Conservation (phyloP, 2,329 filamentous ascomycete genomes). For the Blumeria graminis region DNA sequence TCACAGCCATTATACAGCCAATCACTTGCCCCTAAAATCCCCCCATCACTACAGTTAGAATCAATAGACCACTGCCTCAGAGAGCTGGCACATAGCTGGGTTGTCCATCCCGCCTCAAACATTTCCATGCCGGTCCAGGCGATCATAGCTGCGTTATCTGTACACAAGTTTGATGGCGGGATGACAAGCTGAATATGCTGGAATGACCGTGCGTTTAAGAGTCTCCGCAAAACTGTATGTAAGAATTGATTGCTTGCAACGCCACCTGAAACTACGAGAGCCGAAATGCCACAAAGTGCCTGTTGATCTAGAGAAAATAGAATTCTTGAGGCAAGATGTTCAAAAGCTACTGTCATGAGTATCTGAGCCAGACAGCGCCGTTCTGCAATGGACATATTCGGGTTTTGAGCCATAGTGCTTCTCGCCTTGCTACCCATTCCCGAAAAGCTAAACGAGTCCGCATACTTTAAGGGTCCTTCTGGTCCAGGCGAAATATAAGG, state of each 20-base stretch:
- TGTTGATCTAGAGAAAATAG: constrained; percentile 36
- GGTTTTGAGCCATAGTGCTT: constrained; percentile 23
- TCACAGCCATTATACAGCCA: constrained; percentile 15
- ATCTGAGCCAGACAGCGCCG: constrained; percentile 45
- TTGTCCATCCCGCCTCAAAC: constrained; percentile 54
- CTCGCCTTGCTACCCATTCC: constrained; percentile 43
- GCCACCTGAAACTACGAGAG: constrained; percentile 67
- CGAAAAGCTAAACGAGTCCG: constrained; percentile 42
- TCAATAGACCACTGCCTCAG: constrained; percentile 56
- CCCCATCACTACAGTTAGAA: constrained; percentile 30
- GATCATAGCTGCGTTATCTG: constrained; percentile 95
- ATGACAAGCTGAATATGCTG: constrained; percentile 35
- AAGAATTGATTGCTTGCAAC: constrained; percentile 73
- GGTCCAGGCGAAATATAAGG: constrained; percentile 35
- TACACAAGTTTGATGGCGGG: constrained; percentile 60
- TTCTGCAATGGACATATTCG: constrained; percentile 29
- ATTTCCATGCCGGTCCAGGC: constrained; percentile 87
- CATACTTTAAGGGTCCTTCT: constrained; percentile 14
- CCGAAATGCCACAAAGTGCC: constrained; percentile 18
- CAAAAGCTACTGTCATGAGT: constrained; percentile 60
- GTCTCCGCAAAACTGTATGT: constrained; percentile 32
- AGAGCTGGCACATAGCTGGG: constrained; percentile 32
- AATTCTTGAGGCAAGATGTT: constrained; percentile 59
- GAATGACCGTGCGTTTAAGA: constrained; percentile 43
- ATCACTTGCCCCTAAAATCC: constrained; percentile 39